Percentiles rank a stretch among this genome's conserved stretches.
These are phyloP conservation scores for Diplodia corticola DNA, from an alignment of 2,329 filamentous ascomycete species.

Conservation along the genomic window DNA sequence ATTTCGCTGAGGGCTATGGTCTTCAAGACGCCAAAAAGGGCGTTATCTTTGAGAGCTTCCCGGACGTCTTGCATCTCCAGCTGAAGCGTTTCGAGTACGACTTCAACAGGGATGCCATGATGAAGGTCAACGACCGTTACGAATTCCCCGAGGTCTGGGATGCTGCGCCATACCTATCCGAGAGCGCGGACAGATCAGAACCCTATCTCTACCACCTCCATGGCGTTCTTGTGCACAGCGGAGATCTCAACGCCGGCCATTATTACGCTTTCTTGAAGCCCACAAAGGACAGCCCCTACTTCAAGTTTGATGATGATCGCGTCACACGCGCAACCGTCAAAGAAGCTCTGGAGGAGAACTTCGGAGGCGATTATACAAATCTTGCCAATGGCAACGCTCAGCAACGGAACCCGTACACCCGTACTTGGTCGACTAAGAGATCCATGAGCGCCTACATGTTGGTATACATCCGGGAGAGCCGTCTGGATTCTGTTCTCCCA, in stretches of 20 bases:
- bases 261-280: constrained; percentile 97
- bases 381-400: constrained; percentile 57
- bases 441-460: constrained; percentile 96
- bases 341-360: constrained; percentile 95
- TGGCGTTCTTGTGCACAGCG: constrained; percentile 92
- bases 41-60: constrained; percentile 94
- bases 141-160: constrained; percentile 85
- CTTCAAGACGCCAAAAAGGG: constrained; percentile 97
- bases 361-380: constrained; percentile 77
- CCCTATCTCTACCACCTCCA: constrained; percentile 91
- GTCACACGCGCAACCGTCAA: constrained; percentile 91
- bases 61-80: constrained; percentile 90
- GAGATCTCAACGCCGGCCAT: constrained; percentile 94
- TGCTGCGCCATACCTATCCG: constrained; percentile 81
- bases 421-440: constrained; percentile 64
- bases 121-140: constrained; percentile 95
- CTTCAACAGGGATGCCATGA: constrained; percentile 93
- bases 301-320: constrained; percentile 95
- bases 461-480: constrained; percentile 90
- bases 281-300: constrained; percentile 89
- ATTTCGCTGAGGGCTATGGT: constrained; percentile 88
- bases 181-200: constrained; percentile 83
- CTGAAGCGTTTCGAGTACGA: constrained; percentile 98
- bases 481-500: constrained; percentile 78
- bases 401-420: constrained; percentile 64